These are phyloP conservation scores for Penicillium sp. DNA, from an alignment of 2,329 filamentous ascomycete genomes.

Conservation along the genomic window DNA sequence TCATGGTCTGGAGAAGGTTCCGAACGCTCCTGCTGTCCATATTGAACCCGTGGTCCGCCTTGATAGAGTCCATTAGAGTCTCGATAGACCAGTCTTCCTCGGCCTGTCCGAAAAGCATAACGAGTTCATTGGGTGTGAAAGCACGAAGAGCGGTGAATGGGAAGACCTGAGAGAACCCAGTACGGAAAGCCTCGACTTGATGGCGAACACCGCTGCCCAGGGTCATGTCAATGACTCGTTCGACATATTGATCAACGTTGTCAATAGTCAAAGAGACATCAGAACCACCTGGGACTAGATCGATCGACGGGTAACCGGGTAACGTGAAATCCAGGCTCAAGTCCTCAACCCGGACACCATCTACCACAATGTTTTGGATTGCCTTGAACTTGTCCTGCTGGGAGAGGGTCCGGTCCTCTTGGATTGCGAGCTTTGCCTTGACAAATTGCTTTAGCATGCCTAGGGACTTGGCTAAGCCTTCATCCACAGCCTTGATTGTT, in stretches of 20 bases:
- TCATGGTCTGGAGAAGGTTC: constrained; percentile 93
- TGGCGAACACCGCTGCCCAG: constrained; percentile 82
- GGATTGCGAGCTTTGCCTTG: constrained; percentile 76
- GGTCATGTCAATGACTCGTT: constrained; percentile 88
- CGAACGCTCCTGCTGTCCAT: constrained; percentile 96
- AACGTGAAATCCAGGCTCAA: constrained; percentile 91
- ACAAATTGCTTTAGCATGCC: constrained; percentile 86
- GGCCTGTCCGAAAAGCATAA: constrained; percentile 87
- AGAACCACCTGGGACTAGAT: constrained; percentile 73
- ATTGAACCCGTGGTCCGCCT: constrained; percentile 97
- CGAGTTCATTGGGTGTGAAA: constrained; percentile 92
- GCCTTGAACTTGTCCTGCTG: constrained; percentile 70
- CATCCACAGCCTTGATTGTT: constrained; percentile 85
- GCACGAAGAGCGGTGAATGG: constrained; percentile 88
- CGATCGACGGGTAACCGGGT: constrained; percentile 84
- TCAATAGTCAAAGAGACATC: constrained; percentile 79
- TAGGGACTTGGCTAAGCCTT: constrained; percentile 79
- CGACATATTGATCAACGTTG: constrained; percentile 86
- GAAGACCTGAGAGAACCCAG: constrained; percentile 93
- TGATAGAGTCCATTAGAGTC: constrained; percentile 96
- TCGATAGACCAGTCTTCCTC: constrained; percentile 98
- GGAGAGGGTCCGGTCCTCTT: constrained; percentile 67
- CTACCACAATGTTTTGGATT: constrained; percentile 69
- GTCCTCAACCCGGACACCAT: constrained; percentile 79
- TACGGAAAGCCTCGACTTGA: constrained; percentile 87